A percentile compares a stretch with the other conserved stretches of the same genome.
Conservation (phyloP, 2,329 filamentous ascomycete genomes). For the Thyridium curvatum region DNA sequence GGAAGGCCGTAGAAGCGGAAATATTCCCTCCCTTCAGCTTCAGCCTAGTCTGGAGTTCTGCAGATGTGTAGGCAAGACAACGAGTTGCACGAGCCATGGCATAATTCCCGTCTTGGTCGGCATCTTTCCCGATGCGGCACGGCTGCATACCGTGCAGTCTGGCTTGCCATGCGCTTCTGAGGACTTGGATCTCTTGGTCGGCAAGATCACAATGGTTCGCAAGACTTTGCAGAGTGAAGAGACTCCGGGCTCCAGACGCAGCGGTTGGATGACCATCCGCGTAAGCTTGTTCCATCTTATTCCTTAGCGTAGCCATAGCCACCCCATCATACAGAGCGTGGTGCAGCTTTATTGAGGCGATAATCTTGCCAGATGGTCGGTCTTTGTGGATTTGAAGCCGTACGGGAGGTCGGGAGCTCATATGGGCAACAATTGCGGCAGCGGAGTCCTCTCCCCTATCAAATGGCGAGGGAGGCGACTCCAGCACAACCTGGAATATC, state of each 20-base stretch:
- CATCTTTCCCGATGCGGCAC: no score
- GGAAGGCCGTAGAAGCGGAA: constrained; percentile 8
- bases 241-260: no score
- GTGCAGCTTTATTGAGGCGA: constrained; percentile 12
- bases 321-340: constrained; percentile 15
- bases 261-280: not conserved
- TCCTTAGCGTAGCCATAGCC: constrained; percentile 8
- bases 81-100: not conserved
- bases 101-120: no score
- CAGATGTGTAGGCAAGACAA: constrained; percentile 1
- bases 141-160: no score
- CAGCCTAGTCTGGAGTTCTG: constrained; percentile 6
- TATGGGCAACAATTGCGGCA: no score
- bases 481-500: constrained; percentile 13
- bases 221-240: no score
- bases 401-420: no score
- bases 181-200: no score
- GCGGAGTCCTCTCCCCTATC: not conserved
- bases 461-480: constrained; percentile 3
- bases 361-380: not conserved
- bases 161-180: no score
- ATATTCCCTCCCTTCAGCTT: constrained; percentile 2
- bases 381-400: no score
- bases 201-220: no score
- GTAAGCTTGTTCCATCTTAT: constrained; percentile 10